Conservation (phyloP, 2,329 filamentous ascomycete species). For the Fusarium tuaranense region DNA sequence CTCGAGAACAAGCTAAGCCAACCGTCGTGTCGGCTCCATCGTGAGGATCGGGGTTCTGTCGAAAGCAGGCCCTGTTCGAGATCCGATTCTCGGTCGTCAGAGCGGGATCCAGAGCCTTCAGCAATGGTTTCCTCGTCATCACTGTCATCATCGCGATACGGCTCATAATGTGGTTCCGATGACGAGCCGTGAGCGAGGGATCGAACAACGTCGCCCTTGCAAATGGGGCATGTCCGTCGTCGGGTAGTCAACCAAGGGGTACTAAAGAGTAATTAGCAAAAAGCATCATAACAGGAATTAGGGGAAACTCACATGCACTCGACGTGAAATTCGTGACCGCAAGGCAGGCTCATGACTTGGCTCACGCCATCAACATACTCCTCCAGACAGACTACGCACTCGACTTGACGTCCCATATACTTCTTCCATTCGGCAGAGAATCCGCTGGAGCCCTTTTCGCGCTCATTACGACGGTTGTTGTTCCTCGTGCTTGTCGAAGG, state of each 20-base stretch:
- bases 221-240: slow-evolving; percentile 97
- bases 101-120: slow-evolving; percentile 49
- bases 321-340: slow-evolving; percentile 96
- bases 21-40: slow-evolving; percentile 46
- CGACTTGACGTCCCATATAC: slow-evolving; percentile 77
- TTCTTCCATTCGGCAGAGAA: slow-evolving; percentile 70
- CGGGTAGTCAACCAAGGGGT: slow-evolving; percentile 97
- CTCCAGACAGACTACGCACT: slow-evolving; percentile 96
- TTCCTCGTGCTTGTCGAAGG: slow-evolving; percentile 49
- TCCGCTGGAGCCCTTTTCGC: slow-evolving; percentile 60
- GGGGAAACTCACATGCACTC: slow-evolving; percentile 90
- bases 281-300: not conserved
- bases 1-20: slow-evolving; percentile 55
- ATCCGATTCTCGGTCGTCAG: slow-evolving; percentile 51
- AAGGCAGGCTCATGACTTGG: slow-evolving; percentile 95
- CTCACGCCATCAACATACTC: slow-evolving; percentile 96
- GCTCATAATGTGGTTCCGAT: slow-evolving; percentile 64
- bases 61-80: slow-evolving; percentile 57
- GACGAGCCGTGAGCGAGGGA: slow-evolving; percentile 68
- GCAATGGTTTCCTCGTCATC: slow-evolving; percentile 53
- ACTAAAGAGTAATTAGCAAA: slow-evolving; percentile 59
- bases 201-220: slow-evolving; percentile 94
- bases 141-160: slow-evolving; percentile 66
- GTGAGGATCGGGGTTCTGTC: slow-evolving; percentile 33
- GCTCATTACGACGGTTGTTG: slow-evolving; percentile 50